Base-by-base conservation (phyloP, 2,329 filamentous ascomycete species). In the Aspergillus sp. region DNA sequence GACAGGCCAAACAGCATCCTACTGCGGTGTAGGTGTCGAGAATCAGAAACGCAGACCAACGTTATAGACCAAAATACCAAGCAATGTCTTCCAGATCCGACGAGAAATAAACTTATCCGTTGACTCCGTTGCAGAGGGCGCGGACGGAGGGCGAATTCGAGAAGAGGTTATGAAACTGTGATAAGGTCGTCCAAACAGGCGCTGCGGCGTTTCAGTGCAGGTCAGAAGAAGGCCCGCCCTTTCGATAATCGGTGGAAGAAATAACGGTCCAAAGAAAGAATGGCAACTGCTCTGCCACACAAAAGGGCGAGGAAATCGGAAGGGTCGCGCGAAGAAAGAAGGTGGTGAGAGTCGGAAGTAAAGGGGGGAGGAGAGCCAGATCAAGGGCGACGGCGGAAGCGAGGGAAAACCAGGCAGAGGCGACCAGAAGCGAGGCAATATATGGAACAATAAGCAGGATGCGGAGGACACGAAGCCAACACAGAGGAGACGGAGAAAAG, bases 1-100 rank as follows among this genome's bases (percentile, higher is more conserved):
- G 62, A 41, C 62, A 63, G 50, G 49, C 25, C 53, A 56, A 64
- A 61, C 62, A 53, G 62, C 71, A 70, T 68, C 62, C 70, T 65
- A 67, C 68, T 25, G 61, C 58, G 56, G 56, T 47, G 39, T 35
- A 23, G 12, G 52, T 59, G 35, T 39, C 21, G 25, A 31, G 47
- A 47, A 43, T 12, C 56, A 52, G 48, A 52, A 48, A 41, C 31
- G 33, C 7, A 50, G n/a, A 27, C 35, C 35, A n/a, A n/a, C 8
- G 8, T 9, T 31, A 11, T 31, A 15, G 35, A 37, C 14, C 12
- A 35, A 35, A 46, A 25, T 46, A 46, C 31, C 15, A n/a, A 27
- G 27, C 23, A n/a, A 27, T 27, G 15, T 27, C 12, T 23, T 15
- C 15, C 25, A 12, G 21, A 27, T 35, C 41, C 9, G 25, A 15